These are phyloP conservation scores for Mycena kentingensis DNA, from an alignment of 768 basidiomycete species.

Conservation along the genomic window DNA sequence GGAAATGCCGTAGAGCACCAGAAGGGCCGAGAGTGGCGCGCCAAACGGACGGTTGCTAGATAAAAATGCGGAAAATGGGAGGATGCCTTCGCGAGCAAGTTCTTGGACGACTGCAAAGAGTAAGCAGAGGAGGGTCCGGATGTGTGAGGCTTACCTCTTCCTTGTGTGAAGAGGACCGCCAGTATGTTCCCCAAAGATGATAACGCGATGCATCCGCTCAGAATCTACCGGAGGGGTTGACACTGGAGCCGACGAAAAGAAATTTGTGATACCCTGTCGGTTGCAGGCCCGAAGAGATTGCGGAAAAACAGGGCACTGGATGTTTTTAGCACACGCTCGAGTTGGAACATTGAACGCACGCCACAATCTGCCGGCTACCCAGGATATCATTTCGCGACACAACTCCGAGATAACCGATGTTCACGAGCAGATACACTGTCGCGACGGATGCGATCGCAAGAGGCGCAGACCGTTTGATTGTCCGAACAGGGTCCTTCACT, in stretches of 20 bases:
- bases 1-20: constrained; percentile 45
- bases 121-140: background rate
- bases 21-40: constrained; percentile 58
- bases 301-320: constrained; percentile 57
- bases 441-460: constrained; percentile 57
- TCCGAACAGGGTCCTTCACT: constrained; percentile 60
- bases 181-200: constrained; percentile 63
- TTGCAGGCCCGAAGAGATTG: constrained; percentile 58
- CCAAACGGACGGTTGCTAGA: constrained; percentile 62
- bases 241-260: background rate
- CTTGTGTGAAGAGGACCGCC: constrained; percentile 44
- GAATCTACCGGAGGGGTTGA: constrained; percentile 3
- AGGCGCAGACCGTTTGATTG: constrained; percentile 65
- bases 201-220: constrained; percentile 50
- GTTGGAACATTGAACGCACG: constrained; percentile 27
- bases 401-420: constrained; percentile 69
- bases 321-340: background rate
- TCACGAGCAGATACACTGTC: constrained; percentile 59
- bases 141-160: constrained; percentile 28
- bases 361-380: constrained; percentile 58
- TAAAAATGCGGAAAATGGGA: constrained; percentile 63
- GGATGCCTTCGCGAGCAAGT: constrained; percentile 60
- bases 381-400: constrained; percentile 67
- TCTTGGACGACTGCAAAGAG: constrained; percentile 55
- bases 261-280: constrained; percentile 46